Evolutionary conservation across 768 basidiomycete species (phyloP).

Genomic region (Pulveroboletus sp.): DNA sequence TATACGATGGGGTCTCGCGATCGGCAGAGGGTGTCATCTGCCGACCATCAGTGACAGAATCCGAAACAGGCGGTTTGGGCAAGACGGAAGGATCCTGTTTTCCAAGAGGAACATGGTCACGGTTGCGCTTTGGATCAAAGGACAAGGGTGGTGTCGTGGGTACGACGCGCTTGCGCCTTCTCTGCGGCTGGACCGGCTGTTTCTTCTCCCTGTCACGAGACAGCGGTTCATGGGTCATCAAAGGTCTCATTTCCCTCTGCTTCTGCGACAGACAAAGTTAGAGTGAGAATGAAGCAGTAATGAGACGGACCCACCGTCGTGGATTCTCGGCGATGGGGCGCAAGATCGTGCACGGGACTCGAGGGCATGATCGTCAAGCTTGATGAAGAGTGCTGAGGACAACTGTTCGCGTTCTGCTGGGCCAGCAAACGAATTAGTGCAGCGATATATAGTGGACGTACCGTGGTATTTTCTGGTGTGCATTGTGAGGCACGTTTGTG

Average conservation of each 20-base stretch:
- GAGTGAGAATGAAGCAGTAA: conserved; percentile 6
- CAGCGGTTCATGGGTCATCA: conserved; percentile 23
- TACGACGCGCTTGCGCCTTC: conserved; percentile 20
- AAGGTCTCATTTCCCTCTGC: conserved; percentile 16
- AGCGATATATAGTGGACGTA: conserved; percentile 27
- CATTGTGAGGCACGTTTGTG: conserved; percentile 25
- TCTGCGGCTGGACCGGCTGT: conserved; percentile 7
- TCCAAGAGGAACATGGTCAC: conserved; percentile 21
- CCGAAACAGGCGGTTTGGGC: conserved; percentile 10
- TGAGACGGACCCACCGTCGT: conserved; percentile 18
- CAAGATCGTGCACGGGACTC: conserved; percentile 12
- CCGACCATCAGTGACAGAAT: conserved; percentile 11
- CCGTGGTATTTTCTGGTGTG: conserved; percentile 15
- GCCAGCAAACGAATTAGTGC: conserved; percentile 11
- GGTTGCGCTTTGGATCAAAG: conserved; percentile 18
- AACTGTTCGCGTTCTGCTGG: conserved; percentile 8
- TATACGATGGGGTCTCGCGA: conserved; percentile 7
- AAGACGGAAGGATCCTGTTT: conserved; percentile 13
- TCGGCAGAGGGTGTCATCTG: conserved; percentile 4
- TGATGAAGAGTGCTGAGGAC: conserved; percentile 12
- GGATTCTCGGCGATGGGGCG: conserved; percentile 17
- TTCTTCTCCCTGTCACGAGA: conserved; percentile 26
- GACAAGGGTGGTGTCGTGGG: conserved; percentile 20
- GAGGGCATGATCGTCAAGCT: conserved; percentile 9
- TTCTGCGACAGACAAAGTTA: conserved; percentile 19